These are phyloP conservation scores for Orbilia blumenaviensis DNA, from an alignment of 2,329 filamentous ascomycete genomes.

Conservation along the genomic window DNA sequence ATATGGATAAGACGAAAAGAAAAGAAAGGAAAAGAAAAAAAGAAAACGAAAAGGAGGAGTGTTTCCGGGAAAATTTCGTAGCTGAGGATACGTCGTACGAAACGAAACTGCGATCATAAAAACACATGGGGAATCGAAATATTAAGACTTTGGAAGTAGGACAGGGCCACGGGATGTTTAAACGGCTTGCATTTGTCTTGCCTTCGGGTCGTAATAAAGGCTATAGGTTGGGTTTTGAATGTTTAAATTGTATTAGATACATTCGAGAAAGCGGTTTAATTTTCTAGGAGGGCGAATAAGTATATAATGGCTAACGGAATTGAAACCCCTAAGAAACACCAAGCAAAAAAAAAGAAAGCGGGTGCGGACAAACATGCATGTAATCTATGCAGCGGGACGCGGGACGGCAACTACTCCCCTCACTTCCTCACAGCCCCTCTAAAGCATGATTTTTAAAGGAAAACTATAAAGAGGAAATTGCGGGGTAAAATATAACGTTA, in stretches of 20 bases:
- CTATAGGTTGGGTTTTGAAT: too few species aligned
- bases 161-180: too few species aligned
- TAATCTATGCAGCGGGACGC: not conserved
- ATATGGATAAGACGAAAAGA: too few species aligned
- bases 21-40: too few species aligned
- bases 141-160: too few species aligned
- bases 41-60: too few species aligned
- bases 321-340: not conserved
- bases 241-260: constrained; percentile 4
- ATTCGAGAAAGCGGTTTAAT: not conserved
- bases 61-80: not conserved
- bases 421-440: not conserved
- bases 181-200: too few species aligned
- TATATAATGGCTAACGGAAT: not conserved
- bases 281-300: not conserved
- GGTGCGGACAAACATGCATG: not conserved
- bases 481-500: not conserved
- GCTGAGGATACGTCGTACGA: too few species aligned
- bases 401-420: not conserved
- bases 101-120: too few species aligned
- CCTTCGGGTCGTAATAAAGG: too few species aligned
- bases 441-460: not conserved
- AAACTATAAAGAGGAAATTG: not conserved
- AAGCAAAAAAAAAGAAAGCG: not conserved
- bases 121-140: not conserved